Percentiles rank a stretch among this genome's conserved stretches.
These are phyloP conservation scores for Chlamydomonas reinhardtii DNA, from an alignment of 163 green algal species.

Conservation along the genomic window DNA sequence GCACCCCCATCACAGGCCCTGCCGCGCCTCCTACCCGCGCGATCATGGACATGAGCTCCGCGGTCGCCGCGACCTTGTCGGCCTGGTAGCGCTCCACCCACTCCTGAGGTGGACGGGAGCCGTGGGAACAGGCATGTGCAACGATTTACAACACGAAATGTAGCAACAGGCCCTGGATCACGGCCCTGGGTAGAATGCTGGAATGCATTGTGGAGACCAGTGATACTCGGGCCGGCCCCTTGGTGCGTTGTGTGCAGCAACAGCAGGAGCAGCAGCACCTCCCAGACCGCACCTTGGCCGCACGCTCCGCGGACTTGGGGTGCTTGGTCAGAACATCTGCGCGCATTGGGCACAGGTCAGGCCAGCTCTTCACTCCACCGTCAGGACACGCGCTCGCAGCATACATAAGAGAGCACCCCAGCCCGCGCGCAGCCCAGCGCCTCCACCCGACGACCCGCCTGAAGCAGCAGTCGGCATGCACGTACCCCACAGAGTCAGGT, in stretches of 20 bases:
- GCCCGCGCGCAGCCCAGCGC: too few species aligned
- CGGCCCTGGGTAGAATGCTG: too few species aligned
- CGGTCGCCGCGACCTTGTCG: not conserved
- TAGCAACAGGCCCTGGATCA: too few species aligned
- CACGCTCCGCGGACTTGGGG: not conserved
- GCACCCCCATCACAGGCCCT: too few species aligned
- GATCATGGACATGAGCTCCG: constrained; percentile 43
- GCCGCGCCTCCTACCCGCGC: constrained; percentile 38
- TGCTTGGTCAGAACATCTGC: constrained; percentile 43
- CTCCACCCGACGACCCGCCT: too few species aligned
- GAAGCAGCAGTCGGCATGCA: too few species aligned
- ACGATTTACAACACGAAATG: too few species aligned
- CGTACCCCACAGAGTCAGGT: constrained; percentile 46
- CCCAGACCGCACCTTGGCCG: constrained; percentile 19
- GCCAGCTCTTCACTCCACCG: not conserved
- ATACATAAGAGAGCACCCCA: not conserved
- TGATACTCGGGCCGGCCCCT: too few species aligned
- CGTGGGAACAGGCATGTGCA: not conserved
- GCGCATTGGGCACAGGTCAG: not conserved
- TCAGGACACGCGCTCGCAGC: too few species aligned
- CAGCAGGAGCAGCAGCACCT: not conserved
- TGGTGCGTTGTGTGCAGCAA: too few species aligned
- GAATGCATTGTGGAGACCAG: too few species aligned
- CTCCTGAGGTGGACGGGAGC: not conserved
- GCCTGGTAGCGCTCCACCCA: constrained; percentile 41